Evolutionary conservation across 257 asterid species (phyloP).

Genomic region (Solanum peruvianum): DNA sequence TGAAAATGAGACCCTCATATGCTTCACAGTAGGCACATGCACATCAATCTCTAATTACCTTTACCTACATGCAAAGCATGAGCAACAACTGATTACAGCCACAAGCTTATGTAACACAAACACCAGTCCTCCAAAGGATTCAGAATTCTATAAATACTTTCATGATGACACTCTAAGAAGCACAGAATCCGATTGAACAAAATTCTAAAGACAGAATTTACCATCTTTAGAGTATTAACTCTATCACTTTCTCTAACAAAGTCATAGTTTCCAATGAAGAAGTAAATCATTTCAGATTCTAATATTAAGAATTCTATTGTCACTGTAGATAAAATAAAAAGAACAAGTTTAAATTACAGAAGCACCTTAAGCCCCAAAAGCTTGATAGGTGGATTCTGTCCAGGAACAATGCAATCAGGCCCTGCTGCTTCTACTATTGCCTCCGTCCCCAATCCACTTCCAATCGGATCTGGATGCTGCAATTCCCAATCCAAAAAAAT

Average conservation of each 20-base stretch:
- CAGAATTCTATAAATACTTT: not conserved
- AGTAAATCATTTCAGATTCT: not conserved
- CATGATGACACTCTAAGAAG: not conserved
- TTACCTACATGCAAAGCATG: not conserved
- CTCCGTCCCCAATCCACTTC: conserved; percentile 65
- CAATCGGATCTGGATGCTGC: conserved; percentile 46
- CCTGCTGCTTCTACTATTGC: conserved; percentile 94
- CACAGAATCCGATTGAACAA: not conserved
- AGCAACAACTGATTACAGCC: not conserved
- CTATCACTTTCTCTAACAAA: not conserved
- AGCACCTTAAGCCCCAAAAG: conserved; percentile 83
- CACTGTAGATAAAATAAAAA: not conserved
- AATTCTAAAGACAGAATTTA: not conserved
- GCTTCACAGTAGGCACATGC: not conserved
- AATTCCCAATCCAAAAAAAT: not conserved
- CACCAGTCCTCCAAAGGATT: not conserved
- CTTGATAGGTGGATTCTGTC: conserved; percentile 63
- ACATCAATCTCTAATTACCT: not conserved
- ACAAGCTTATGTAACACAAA: not conserved
- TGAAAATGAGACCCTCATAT: not conserved
- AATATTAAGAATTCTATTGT: not conserved
- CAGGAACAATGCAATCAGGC: conserved; percentile 92
- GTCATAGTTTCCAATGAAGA: not conserved
- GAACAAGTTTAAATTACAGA: not conserved
- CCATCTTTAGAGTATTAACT: not conserved